Percentiles rank a stretch among this genome's conserved stretches.
Evolutionary conservation across 371 early-diverging fungal genomes (phyloP).

Genomic region (Batkoa obscura): DNA sequence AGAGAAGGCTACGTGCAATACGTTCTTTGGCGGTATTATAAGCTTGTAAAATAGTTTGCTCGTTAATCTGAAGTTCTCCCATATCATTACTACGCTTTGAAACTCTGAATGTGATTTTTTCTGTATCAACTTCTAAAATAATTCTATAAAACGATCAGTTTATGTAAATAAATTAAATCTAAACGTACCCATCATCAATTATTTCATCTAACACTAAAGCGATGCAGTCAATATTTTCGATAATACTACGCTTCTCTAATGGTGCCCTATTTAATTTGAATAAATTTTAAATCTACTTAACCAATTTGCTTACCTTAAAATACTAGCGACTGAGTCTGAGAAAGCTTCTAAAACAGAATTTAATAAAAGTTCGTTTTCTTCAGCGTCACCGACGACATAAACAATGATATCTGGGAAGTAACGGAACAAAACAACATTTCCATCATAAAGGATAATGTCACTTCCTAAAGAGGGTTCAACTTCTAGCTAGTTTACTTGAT

Average conservation of each 20-base stretch:
- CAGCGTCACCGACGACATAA: slow-evolving; percentile 74
- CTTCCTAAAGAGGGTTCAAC: slow-evolving; percentile 14
- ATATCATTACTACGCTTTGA: slow-evolving; percentile 64
- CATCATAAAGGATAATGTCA: slow-evolving; percentile 80
- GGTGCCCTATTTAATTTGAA: slow-evolving; percentile 33
- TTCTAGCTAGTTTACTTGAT: not conserved
- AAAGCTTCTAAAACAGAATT: slow-evolving; percentile 55
- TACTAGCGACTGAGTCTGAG: slow-evolving; percentile 61
- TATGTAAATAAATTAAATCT: not conserved
- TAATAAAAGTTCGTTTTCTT: slow-evolving; percentile 89
- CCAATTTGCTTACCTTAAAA: slow-evolving; percentile 42
- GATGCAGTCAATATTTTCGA: slow-evolving; percentile 81
- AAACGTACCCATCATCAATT: slow-evolving; percentile 78
- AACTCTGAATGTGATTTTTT: slow-evolving; percentile 73
- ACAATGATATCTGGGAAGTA: slow-evolving; percentile 71
- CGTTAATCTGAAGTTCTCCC: slow-evolving; percentile 67
- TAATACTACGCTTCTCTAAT: slow-evolving; percentile 73
- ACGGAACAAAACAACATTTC: slow-evolving; percentile 72
- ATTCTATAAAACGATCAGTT: slow-evolving; percentile 19
- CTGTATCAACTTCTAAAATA: slow-evolving; percentile 76
- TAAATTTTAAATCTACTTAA: not conserved
- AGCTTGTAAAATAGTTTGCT: slow-evolving; percentile 79
- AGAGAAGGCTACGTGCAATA: slow-evolving; percentile 54
- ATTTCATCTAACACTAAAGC: slow-evolving; percentile 86
- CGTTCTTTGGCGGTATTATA: slow-evolving; percentile 79